These are phyloP conservation scores for Hordeum marinum DNA, from an alignment of 176 grass and related monocot species.

Conservation along the genomic window DNA sequence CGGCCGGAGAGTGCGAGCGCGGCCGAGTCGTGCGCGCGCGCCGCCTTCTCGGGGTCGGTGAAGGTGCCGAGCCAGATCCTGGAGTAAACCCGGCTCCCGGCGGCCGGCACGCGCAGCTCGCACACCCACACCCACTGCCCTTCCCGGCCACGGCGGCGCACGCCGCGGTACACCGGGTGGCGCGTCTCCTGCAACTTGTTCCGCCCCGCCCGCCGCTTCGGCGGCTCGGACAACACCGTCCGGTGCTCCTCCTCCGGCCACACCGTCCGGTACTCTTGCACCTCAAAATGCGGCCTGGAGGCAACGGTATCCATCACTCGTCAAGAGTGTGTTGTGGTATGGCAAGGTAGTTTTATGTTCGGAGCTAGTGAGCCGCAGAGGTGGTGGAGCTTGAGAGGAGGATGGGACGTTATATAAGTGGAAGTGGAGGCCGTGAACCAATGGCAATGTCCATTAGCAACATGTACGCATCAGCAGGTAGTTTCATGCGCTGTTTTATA, in stretches of 20 bases:
- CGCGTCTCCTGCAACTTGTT: conserved; percentile 75
- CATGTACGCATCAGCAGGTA: too few species aligned
- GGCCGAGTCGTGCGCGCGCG: conserved; percentile 72
- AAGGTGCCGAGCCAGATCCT: conserved; percentile 89
- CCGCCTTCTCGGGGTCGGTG: conserved; percentile 50
- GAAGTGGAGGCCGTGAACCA: too few species aligned
- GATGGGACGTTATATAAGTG: too few species aligned
- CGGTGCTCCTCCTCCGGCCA: neutral
- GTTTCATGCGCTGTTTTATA: too few species aligned
- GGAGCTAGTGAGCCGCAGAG: too few species aligned
- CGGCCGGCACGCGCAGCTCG: conserved; percentile 46
- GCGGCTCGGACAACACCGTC: conserved; percentile 55
- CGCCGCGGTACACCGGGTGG: conserved; percentile 67
- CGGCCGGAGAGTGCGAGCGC: conserved; percentile 36
- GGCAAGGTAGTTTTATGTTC: too few species aligned
- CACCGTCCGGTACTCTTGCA: too few species aligned
- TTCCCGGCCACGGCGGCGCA: conserved; percentile 28
- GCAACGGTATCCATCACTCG: neutral
- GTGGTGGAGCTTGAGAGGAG: too few species aligned
- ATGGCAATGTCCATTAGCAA: too few species aligned
- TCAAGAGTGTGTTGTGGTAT: too few species aligned
- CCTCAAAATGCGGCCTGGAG: neutral
- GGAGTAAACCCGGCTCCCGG: too few species aligned
- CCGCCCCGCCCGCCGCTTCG: conserved; percentile 57
- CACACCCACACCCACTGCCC: conserved; percentile 57